phyloP scores from a whole-genome alignment of 345 rosid genomes.

The Populus pruinosa region DNA sequence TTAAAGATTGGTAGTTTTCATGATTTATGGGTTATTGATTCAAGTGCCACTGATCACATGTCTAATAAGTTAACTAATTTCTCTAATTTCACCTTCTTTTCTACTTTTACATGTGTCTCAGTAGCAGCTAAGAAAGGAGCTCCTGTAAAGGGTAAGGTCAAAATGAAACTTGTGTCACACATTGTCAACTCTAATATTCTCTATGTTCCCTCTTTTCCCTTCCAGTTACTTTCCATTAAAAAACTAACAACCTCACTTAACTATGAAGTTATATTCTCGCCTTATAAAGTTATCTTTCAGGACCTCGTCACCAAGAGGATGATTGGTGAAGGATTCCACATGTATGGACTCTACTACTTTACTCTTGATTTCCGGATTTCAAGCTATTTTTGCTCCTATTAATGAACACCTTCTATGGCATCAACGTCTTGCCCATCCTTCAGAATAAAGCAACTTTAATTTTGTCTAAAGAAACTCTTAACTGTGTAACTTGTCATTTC shows the following conservation, averaged over 20 bases:
- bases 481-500: neutral
- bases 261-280: neutral
- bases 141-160: neutral
- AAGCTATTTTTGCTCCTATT: neutral
- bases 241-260: neutral
- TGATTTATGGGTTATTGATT: neutral
- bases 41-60: neutral
- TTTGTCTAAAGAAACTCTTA: too few species aligned
- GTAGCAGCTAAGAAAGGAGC: neutral
- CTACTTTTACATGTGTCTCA: neutral
- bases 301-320: too few species aligned
- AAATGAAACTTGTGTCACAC: neutral
- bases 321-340: neutral
- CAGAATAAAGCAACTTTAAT: fast-evolving
- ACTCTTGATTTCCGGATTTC: neutral
- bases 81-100: fast-evolving
- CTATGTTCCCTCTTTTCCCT: neutral
- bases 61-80: neutral
- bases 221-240: neutral
- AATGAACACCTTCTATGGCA: neutral
- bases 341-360: neutral
- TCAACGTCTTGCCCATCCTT: neutral
- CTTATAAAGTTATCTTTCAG: neutral
- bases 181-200: neutral
- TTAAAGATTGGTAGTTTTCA: neutral